phyloP scores from a whole-genome alignment of 2,329 filamentous ascomycete species.

The Fusarium bulbicola region DNA sequence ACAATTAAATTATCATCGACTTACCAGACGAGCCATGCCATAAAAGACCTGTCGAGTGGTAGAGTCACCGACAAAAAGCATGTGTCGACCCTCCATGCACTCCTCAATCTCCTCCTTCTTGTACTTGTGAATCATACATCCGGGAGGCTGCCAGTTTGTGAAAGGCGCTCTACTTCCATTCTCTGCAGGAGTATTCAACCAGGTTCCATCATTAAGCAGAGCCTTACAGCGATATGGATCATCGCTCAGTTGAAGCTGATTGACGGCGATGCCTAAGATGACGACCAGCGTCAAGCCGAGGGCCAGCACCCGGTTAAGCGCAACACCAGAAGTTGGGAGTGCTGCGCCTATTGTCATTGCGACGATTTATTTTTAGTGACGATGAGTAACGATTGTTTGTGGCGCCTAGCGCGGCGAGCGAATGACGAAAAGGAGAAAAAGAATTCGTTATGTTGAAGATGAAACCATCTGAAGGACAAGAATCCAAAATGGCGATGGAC shows the following conservation, averaged over 20 bases:
- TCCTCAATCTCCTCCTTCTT: slow-evolving; percentile 57
- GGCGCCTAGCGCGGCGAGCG: slow-evolving; percentile 12
- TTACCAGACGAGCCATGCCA: slow-evolving; percentile 50
- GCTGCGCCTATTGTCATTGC: slow-evolving; percentile 25
- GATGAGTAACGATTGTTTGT: slow-evolving; percentile 5
- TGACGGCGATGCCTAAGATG: slow-evolving; percentile 29
- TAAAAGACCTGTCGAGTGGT: slow-evolving; percentile 68
- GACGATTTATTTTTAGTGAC: neutral
- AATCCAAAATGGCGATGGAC: neutral
- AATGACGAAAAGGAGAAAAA: neutral
- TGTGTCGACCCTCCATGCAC: slow-evolving; percentile 60
- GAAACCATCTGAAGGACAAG: slow-evolving; percentile 1
- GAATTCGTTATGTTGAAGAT: neutral
- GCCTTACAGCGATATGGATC: slow-evolving; percentile 65
- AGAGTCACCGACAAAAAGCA: slow-evolving; percentile 69
- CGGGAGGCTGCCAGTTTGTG: slow-evolving; percentile 65
- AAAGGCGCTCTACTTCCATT: slow-evolving; percentile 47
- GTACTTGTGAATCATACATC: slow-evolving; percentile 68
- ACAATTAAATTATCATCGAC: neutral
- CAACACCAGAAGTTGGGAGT: slow-evolving; percentile 18
- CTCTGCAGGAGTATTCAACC: slow-evolving; percentile 50
- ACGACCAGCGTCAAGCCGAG: slow-evolving; percentile 36
- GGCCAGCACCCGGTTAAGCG: slow-evolving; percentile 28
- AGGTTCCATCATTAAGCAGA: slow-evolving; percentile 60
- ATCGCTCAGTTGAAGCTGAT: slow-evolving; percentile 26